A percentile compares a stretch with the other conserved stretches of the same genome.
Conservation (phyloP, 257 asterid species). For the Eucommia ulmoides region DNA sequence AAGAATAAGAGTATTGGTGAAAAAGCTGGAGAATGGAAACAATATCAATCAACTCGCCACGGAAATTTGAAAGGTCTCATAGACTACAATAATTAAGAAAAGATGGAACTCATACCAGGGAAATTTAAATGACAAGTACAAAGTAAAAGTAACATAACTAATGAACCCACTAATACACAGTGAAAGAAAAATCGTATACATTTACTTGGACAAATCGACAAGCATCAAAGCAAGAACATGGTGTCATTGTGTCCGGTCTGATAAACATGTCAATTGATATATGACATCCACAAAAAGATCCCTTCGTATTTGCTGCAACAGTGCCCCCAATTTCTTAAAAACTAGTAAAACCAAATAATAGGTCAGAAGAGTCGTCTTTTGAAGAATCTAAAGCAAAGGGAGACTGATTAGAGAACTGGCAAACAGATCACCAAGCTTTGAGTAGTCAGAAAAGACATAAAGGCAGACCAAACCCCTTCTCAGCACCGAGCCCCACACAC, state of each 20-base stretch:
- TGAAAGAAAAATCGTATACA: too few relatives aligned
- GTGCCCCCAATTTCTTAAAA: background rate
- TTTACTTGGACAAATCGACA: too few relatives aligned
- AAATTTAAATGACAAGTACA: background rate
- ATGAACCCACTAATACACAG: too few relatives aligned
- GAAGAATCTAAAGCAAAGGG: background rate
- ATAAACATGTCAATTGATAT: background rate
- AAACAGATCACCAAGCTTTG: too few relatives aligned
- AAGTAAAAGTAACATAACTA: background rate
- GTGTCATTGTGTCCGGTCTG: background rate
- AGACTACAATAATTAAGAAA: background rate
- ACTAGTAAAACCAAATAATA: background rate
- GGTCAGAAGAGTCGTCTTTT: background rate
- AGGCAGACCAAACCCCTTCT: too few relatives aligned
- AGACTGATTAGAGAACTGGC: background rate
- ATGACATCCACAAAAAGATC: background rate
- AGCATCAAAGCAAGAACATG: too few relatives aligned
- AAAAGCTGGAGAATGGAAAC: slow-evolving; percentile 46
- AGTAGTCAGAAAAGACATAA: too few relatives aligned
- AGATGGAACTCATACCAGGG: background rate
- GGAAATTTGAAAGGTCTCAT: background rate
- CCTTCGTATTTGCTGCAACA: background rate
- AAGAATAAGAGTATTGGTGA: slow-evolving; percentile 87
- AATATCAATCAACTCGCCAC: slow-evolving; percentile 1
- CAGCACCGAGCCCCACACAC: too few relatives aligned